These are phyloP conservation scores for Verticillium zaregamsianum DNA, from an alignment of 2,329 filamentous ascomycete genomes.

Conservation along the genomic window DNA sequence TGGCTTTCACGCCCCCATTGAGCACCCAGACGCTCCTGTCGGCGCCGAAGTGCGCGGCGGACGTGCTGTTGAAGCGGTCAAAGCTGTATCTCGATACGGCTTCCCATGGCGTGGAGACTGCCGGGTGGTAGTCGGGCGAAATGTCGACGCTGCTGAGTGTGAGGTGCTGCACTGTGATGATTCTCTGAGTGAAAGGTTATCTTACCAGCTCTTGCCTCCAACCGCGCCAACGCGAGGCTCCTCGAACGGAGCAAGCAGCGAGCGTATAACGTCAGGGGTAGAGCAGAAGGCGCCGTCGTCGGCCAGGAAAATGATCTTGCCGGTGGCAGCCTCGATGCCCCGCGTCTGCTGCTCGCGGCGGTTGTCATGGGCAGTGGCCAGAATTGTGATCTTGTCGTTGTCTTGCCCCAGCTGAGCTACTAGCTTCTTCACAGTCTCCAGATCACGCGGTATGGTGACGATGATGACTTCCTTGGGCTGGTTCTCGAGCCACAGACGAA, in stretches of 20 bases:
- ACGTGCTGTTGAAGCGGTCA: conserved; percentile 11
- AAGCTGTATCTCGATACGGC: conserved; percentile 20
- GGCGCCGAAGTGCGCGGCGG: conserved; percentile 13
- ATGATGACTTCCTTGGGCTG: conserved; percentile 21
- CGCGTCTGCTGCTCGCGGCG: conserved; percentile 20
- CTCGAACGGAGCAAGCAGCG: conserved; percentile 22
- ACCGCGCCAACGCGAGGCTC: conserved; percentile 16
- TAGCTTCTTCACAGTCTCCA: conserved; percentile 5
- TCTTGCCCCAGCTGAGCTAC: conserved; percentile 1
- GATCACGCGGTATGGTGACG: conserved; percentile 15
- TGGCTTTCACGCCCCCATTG: conserved; percentile 20
- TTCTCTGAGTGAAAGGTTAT: not conserved
- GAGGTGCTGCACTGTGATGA: not conserved
- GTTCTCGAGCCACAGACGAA: conserved; percentile 18
- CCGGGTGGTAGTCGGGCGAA: conserved; percentile 10
- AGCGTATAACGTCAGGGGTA: conserved; percentile 4
- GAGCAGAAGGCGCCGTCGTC: conserved; percentile 24
- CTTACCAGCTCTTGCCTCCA: conserved; percentile 16
- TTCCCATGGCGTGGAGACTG: conserved; percentile 20
- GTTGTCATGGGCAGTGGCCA: conserved; percentile 14
- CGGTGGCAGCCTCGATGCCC: conserved; percentile 15
- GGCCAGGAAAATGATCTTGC: conserved; percentile 18
- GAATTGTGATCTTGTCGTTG: conserved; percentile 10
- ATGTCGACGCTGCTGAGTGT: conserved; percentile 14
- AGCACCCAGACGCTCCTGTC: conserved; percentile 22